Conservation (phyloP, 2,329 filamentous ascomycete genomes). For the Botrytis aclada region DNA sequence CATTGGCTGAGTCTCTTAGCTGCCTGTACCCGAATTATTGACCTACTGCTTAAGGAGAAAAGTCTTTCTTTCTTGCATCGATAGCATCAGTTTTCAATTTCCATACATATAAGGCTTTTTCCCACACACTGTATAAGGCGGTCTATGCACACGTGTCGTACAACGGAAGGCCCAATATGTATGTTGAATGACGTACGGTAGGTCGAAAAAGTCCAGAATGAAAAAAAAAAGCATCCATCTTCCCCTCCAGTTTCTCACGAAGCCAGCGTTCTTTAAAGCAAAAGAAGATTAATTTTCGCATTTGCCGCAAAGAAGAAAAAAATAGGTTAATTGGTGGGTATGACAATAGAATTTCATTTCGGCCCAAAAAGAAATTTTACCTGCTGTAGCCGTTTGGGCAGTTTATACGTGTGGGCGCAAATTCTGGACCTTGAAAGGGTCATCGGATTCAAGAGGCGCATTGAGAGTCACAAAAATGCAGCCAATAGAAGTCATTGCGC, state of each 20-base stretch:
- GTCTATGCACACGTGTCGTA: constrained; percentile 21
- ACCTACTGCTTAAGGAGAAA: constrained; percentile 1
- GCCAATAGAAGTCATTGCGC: constrained; percentile 6
- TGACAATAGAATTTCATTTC: constrained; percentile 1
- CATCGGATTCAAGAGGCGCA: constrained; percentile 16
- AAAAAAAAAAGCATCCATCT: neutral
- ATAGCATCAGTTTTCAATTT: constrained; percentile 15
- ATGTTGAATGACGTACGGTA: constrained; percentile 16
- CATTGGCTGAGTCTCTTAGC: constrained; percentile 7
- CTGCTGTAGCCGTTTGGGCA: constrained; percentile 17
- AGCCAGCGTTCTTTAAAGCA: neutral
- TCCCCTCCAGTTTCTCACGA: constrained; percentile 13
- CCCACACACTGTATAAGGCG: constrained; percentile 11
- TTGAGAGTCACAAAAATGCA: constrained; percentile 10
- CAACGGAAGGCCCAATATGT: constrained; percentile 18
- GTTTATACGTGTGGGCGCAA: neutral
- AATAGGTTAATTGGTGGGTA: neutral
- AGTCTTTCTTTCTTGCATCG: constrained; percentile 12
- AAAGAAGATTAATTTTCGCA: neutral
- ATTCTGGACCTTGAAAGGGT: constrained; percentile 7
- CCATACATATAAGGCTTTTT: constrained; percentile 17
- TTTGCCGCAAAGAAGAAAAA: neutral
- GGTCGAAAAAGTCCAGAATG: neutral
- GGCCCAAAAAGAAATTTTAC: constrained; percentile 11
- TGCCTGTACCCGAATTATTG: neutral